A percentile compares a stretch with the other conserved stretches of the same genome.
Conservation (phyloP, 208 protist species). For the Leishmania lainsoni region DNA sequence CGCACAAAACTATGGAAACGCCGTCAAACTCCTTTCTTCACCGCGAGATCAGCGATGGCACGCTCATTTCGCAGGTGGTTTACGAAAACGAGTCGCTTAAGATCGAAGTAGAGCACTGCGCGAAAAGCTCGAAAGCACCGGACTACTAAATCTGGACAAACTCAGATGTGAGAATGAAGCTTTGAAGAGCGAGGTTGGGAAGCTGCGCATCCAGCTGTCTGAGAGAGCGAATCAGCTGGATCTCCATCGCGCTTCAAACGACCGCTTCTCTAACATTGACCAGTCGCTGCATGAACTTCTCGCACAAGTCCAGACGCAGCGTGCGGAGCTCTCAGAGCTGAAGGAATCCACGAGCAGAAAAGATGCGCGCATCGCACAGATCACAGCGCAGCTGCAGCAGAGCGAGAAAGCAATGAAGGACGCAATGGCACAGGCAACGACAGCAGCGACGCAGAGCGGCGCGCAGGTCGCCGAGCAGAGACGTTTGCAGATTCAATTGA, state of each 20-base stretch:
- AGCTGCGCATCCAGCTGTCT: slow-evolving; percentile 39
- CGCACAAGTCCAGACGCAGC: slow-evolving; percentile 35
- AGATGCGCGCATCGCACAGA: slow-evolving; percentile 32
- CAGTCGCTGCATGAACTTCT: slow-evolving; percentile 37
- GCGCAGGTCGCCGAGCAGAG: background rate
- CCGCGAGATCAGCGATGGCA: slow-evolving; percentile 21
- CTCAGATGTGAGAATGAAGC: slow-evolving; percentile 35
- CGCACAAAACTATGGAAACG: slow-evolving; percentile 25
- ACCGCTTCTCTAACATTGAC: slow-evolving; percentile 54
- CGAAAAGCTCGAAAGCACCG: slow-evolving; percentile 41
- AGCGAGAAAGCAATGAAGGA: slow-evolving; percentile 17
- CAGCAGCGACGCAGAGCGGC: background rate
- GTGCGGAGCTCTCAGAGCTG: slow-evolving; percentile 40
- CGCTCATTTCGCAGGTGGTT: slow-evolving; percentile 39
- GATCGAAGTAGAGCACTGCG: slow-evolving; percentile 43
- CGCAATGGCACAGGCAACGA: slow-evolving; percentile 7
- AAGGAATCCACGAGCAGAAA: slow-evolving; percentile 30
- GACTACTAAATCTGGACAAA: slow-evolving; percentile 30
- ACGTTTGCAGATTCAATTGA: slow-evolving; percentile 14
- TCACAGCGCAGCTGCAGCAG: slow-evolving; percentile 25
- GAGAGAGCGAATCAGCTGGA: slow-evolving; percentile 55
- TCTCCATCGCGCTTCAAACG: slow-evolving; percentile 33
- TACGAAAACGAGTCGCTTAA: slow-evolving; percentile 69
- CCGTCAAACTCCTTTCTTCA: slow-evolving; percentile 44
- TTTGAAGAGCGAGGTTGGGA: slow-evolving; percentile 28